phyloP scores from a whole-genome alignment of 768 basidiomycete species.

The Tricholoma hemisulphureum region DNA sequence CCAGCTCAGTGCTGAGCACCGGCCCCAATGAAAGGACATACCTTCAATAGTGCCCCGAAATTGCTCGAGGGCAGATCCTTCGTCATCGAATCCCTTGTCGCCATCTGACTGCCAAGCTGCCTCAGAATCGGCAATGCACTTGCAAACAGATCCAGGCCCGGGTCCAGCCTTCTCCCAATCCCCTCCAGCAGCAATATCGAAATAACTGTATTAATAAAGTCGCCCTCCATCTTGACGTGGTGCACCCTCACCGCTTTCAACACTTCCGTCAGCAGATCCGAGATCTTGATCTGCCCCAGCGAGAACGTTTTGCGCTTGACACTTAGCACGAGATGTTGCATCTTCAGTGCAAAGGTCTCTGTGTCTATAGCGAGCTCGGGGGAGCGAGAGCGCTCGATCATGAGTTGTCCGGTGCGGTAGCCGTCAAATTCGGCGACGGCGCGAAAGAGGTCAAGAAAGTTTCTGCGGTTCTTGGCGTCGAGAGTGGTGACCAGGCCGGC shows the following conservation, averaged over 20 bases:
- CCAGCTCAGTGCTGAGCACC: slow-evolving; percentile 3
- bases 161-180: slow-evolving; percentile 92
- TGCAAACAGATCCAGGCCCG: slow-evolving; percentile 90
- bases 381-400: slow-evolving; percentile 91
- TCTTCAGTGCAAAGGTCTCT: slow-evolving; percentile 95
- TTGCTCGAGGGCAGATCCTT: slow-evolving; percentile 65
- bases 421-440: slow-evolving; percentile 97
- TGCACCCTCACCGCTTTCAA: slow-evolving; percentile 82
- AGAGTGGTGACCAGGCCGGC: slow-evolving; percentile 92
- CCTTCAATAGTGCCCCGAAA: slow-evolving; percentile 87
- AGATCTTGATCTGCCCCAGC: slow-evolving; percentile 94
- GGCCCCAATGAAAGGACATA: slow-evolving; percentile 30
- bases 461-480: slow-evolving; percentile 74
- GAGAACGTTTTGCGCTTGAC: slow-evolving; percentile 98
- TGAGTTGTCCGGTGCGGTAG: slow-evolving; percentile 90
- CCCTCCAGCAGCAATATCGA: slow-evolving; percentile 92
- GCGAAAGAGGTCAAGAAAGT: slow-evolving; percentile 96
- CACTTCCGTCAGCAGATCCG: slow-evolving; percentile 89
- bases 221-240: slow-evolving; percentile 98
- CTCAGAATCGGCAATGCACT: slow-evolving; percentile 91
- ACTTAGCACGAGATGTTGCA: slow-evolving; percentile 91
- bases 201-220: slow-evolving; percentile 98
- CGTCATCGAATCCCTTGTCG: slow-evolving; percentile 56
- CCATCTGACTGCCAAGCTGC: slow-evolving; percentile 90
- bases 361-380: slow-evolving; percentile 89